Evolutionary conservation across 2,329 filamentous ascomycete species (phyloP).

Genomic region (Metarhizium guizhouense): DNA sequence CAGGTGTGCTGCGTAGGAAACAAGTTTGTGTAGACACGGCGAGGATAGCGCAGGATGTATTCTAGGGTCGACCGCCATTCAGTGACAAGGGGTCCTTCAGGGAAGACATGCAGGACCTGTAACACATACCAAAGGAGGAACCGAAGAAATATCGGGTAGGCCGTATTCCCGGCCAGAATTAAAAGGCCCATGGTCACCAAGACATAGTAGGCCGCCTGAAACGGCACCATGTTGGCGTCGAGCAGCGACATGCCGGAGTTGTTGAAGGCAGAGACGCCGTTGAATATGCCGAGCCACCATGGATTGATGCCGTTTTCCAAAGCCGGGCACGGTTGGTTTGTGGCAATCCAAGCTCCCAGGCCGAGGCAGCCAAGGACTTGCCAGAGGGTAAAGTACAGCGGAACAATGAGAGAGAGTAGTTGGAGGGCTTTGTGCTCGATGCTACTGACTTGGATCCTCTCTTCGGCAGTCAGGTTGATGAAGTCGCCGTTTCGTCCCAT

Average conservation of each 20-base stretch:
- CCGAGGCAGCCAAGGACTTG: constrained; percentile 51
- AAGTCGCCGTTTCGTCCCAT: constrained; percentile 46
- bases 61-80: constrained; percentile 40
- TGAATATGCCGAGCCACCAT: constrained; percentile 62
- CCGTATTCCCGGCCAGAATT: constrained; percentile 57
- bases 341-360: constrained; percentile 51
- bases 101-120: not conserved
- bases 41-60: constrained; percentile 47
- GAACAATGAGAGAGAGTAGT: constrained; percentile 50
- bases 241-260: constrained; percentile 62
- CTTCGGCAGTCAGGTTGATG: constrained; percentile 39
- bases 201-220: constrained; percentile 42
- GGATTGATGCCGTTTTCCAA: constrained; percentile 49
- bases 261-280: constrained; percentile 60
- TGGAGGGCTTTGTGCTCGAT: constrained; percentile 53
- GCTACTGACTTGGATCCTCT: constrained; percentile 31
- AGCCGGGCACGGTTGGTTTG: constrained; percentile 39
- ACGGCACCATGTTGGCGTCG: constrained; percentile 57
- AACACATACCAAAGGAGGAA: constrained; percentile 45
- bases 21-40: constrained; percentile 53
- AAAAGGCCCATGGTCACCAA: constrained; percentile 45
- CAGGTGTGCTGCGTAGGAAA: constrained; percentile 57
- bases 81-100: not conserved
- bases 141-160: constrained; percentile 55
- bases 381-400: constrained; percentile 50